Evolutionary conservation across 352 stramenopile species (phyloP).

Genomic region (Globisporangium barbulae): DNA sequence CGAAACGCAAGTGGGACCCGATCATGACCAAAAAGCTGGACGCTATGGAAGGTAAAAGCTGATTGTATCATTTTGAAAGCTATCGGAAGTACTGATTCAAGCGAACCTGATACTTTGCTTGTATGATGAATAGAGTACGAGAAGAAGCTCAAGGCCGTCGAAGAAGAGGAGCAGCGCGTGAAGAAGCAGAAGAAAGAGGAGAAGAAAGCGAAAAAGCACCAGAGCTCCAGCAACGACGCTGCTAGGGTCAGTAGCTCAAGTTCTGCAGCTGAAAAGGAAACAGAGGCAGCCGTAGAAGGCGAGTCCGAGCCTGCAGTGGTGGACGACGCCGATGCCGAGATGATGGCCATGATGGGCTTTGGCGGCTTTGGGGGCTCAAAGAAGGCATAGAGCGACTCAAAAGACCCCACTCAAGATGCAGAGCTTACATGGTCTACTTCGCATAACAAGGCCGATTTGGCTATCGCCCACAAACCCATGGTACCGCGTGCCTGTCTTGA

Average conservation of each 20-base stretch:
- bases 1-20: conserved; percentile 83
- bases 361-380: conserved; percentile 83
- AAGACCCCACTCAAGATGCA: neutral
- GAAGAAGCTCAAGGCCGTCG: conserved; percentile 71
- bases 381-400: conserved; percentile 22
- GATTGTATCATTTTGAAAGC: neutral
- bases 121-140: conserved; percentile 58
- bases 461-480: neutral
- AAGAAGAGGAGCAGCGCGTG: conserved; percentile 58
- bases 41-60: conserved; percentile 54
- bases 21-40: conserved; percentile 81
- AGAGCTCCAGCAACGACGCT: neutral
- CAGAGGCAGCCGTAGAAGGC: neutral
- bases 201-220: conserved; percentile 66
- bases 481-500: too few species aligned
- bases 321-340: conserved; percentile 63
- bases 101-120: neutral
- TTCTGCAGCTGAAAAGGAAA: conserved; percentile 6
- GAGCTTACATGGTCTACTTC: neutral
- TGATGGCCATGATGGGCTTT: conserved; percentile 93
- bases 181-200: conserved; percentile 79
- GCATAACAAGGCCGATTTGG: neutral
- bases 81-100: neutral
- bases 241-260: neutral
- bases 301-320: conserved; percentile 4